Percentiles rank a stretch among this genome's conserved stretches.
Evolutionary conservation across 495 filamentous ascomycete genomes (phyloP).

Genomic region (Xylaria grammica): DNA sequence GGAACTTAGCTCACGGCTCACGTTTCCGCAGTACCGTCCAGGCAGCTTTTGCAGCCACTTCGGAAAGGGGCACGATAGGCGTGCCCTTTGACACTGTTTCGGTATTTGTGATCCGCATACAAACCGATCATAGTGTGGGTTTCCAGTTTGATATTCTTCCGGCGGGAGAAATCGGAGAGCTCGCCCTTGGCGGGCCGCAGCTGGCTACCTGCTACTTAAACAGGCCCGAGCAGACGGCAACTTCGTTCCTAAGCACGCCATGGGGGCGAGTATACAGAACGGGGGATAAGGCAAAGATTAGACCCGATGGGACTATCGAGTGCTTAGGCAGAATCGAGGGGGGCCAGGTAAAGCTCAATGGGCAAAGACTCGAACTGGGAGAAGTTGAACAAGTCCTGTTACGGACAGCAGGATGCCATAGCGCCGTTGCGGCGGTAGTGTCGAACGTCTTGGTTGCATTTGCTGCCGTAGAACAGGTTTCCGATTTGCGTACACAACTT

Average conservation of each 20-base stretch:
- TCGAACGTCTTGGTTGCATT: conserved; percentile 68
- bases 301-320: conserved; percentile 72
- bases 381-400: conserved; percentile 76
- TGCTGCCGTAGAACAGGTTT: conserved; percentile 55
- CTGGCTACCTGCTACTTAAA: conserved; percentile 85
- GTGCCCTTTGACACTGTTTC: conserved; percentile 77
- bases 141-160: conserved; percentile 59
- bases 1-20: not conserved
- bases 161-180: conserved; percentile 73
- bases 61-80: conserved; percentile 70
- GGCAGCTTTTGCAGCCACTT: conserved; percentile 38
- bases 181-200: conserved; percentile 80
- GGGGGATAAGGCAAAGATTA: conserved; percentile 78
- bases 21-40: conserved; percentile 51
- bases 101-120: conserved; percentile 64
- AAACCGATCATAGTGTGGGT: conserved; percentile 16
- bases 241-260: conserved; percentile 66
- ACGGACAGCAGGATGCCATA: conserved; percentile 56
- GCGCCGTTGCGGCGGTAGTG: conserved; percentile 65
- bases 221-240: conserved; percentile 73
- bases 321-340: conserved; percentile 79
- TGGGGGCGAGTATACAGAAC: conserved; percentile 76
- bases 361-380: conserved; percentile 82
- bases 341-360: conserved; percentile 82
- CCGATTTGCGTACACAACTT: conserved; percentile 46